Evolutionary conservation across 345 rosid genomes (phyloP), one percentile per base, ranked within the genome.

Genomic region (Adansonia digitata): DNA sequence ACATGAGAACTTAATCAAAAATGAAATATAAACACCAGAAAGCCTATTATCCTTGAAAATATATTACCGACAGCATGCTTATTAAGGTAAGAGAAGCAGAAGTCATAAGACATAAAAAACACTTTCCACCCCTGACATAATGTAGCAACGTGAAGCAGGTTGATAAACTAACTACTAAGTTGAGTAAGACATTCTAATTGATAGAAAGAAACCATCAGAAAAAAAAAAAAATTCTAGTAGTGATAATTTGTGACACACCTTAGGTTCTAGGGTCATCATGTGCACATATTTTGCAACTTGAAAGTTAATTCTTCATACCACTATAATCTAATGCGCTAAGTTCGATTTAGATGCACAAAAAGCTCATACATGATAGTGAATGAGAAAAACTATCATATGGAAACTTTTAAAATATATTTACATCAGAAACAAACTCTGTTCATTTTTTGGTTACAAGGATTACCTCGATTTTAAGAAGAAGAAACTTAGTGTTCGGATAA

Each of bases 381-480:
- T 31, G 22, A 31, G 12, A 60, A 7, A 31, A 31, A 59, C 9
- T 29, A 59, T n/a, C 64, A 29, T 29, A 15, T 29, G 39, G 64
- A 29, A 17, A 39, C 8, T 29, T 29, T 29, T 29, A 14, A 29
- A 49, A 43, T 39, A 42, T 20, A 48, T 18, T 27, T 20, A 7
- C 73, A 69, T 34, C 15, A 0, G 1, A 64, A 64, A 14, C 15
- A 1, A 64, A 63, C 69, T 63, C 35, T 45, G 9, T 27, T 42
- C 72, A 42, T 46, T 12, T 46, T 46, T 12, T 3, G 9, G 49
- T 48, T 48, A 37, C 27, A 74, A 79, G 40, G 48, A 55, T 22
- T 81, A 91, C 97, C 95, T 91, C 77, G 89, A 83, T 78, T 86
- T 76, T 42, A 90, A 65, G 89, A 88, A 88, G 76, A 92, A 87